Evolutionary conservation across 495 filamentous ascomycete genomes (phyloP).

Genomic region (Lepidopterella palustris): DNA sequence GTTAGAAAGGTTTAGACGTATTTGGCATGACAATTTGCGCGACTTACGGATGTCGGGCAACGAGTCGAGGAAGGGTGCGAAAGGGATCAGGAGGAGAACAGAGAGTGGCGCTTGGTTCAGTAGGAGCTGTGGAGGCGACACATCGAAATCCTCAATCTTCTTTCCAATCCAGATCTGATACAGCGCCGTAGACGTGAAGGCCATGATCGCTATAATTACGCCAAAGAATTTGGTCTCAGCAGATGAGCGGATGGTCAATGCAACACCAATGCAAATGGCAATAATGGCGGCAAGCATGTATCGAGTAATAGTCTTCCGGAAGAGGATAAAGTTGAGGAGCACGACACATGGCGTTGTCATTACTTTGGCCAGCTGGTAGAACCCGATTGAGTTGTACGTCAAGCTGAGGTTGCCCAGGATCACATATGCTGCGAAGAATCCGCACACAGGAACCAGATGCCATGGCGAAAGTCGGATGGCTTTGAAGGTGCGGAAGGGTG

Average conservation of each 20-base stretch:
- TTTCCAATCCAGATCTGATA: conserved; percentile 42
- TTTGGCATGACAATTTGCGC: too few relatives aligned
- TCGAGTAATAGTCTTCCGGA: conserved; percentile 34
- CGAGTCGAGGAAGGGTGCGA: conserved; percentile 37
- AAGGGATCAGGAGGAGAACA: conserved; percentile 33
- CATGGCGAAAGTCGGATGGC: conserved; percentile 34
- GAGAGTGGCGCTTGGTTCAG: conserved; percentile 40
- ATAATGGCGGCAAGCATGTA: conserved; percentile 29
- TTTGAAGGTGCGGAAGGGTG: conserved; percentile 37
- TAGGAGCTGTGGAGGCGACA: conserved; percentile 35
- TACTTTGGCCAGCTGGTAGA: conserved; percentile 40
- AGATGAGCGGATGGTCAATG: conserved; percentile 28
- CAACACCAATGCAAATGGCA: conserved; percentile 25
- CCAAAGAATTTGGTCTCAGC: conserved; percentile 31
- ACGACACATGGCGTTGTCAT: conserved; percentile 39
- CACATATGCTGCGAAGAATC: conserved; percentile 37
- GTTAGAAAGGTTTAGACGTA: too few relatives aligned
- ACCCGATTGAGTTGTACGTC: conserved; percentile 38
- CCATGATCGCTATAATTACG: conserved; percentile 33
- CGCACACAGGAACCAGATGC: conserved; percentile 38
- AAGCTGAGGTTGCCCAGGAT: conserved; percentile 39
- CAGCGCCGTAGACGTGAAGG: conserved; percentile 36
- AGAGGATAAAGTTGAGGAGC: conserved; percentile 35
- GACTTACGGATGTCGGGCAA: conserved; percentile 26
- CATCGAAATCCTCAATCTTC: conserved; percentile 38